phyloP scores from a whole-genome alignment of 768 basidiomycete species.

The Hericium rajendrae region DNA sequence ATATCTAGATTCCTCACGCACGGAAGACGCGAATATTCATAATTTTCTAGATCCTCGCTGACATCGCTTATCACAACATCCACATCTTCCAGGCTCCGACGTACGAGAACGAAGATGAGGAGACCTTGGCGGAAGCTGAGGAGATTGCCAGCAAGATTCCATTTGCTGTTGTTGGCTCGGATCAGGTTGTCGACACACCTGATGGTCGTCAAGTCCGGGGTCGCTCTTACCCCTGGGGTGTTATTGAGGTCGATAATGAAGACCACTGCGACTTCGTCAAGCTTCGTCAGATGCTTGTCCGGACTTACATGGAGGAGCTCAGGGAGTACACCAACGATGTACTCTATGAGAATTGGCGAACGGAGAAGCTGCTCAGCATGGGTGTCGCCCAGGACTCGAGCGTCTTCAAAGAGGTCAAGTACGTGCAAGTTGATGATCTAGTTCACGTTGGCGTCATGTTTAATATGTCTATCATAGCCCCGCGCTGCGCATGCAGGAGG shows the following conservation, averaged over 20 bases:
- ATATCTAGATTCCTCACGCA: constrained; percentile 15
- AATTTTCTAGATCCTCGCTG: constrained; percentile 64
- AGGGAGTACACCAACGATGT: constrained; percentile 94
- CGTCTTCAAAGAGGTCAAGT: constrained; percentile 99
- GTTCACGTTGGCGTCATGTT: background rate
- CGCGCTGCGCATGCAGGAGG: constrained; percentile 91
- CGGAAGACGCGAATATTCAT: background rate
- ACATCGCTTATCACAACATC: constrained; percentile 92
- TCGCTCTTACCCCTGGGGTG: constrained; percentile 96
- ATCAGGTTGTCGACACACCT: constrained; percentile 67
- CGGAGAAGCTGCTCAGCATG: constrained; percentile 93
- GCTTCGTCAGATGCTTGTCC: constrained; percentile 97
- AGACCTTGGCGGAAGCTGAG: constrained; percentile 93
- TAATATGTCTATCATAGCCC: constrained; percentile 46
- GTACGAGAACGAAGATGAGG: constrained; percentile 98
- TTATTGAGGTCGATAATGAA: constrained; percentile 98
- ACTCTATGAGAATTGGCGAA: constrained; percentile 97
- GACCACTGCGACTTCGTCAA: constrained; percentile 99
- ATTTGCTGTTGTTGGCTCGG: constrained; percentile 95
- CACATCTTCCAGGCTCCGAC: constrained; percentile 97
- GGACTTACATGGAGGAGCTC: constrained; percentile 99
- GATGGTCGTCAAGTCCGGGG: constrained; percentile 93
- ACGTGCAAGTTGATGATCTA: constrained; percentile 25
- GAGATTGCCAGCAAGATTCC: constrained; percentile 98
- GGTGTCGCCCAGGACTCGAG: constrained; percentile 95